These are phyloP conservation scores for Favolaschia claudopus DNA, from an alignment of 768 basidiomycete genomes.

Conservation along the genomic window DNA sequence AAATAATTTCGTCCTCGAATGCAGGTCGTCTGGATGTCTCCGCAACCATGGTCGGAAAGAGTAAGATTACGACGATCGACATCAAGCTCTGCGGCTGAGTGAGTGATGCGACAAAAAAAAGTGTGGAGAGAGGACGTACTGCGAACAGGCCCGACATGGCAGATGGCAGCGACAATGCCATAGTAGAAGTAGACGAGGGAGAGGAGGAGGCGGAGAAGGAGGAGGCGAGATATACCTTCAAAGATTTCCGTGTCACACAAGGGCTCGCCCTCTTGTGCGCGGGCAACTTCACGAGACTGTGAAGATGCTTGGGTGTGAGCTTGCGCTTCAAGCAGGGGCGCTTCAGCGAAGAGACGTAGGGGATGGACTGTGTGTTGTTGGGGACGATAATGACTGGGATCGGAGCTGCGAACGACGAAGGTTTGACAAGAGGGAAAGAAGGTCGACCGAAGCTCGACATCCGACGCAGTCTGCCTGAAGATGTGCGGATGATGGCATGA, in stretches of 20 bases:
- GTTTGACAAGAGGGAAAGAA: too few relatives aligned
- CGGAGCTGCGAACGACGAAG: too few relatives aligned
- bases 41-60: slow-evolving; percentile 2
- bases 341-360: too few relatives aligned
- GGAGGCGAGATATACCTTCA: too few relatives aligned
- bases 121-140: background rate
- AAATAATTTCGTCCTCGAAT: slow-evolving; percentile 1
- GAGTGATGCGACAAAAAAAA: too few relatives aligned
- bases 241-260: background rate
- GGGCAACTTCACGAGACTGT: background rate
- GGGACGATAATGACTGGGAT: too few relatives aligned
- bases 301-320: too few relatives aligned
- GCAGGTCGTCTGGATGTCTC: background rate
- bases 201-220: background rate
- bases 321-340: too few relatives aligned
- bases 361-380: too few relatives aligned
- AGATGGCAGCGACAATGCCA: background rate
- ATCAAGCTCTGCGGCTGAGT: slow-evolving; percentile 3
- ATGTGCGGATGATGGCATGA: too few relatives aligned
- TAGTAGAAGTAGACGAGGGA: background rate
- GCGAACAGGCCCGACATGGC: background rate
- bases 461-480: too few relatives aligned
- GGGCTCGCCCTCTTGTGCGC: background rate
- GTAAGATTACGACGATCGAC: background rate
- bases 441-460: too few relatives aligned